A percentile compares a stretch with the other conserved stretches of the same genome.
Evolutionary conservation across 805 yeast genomes (phyloP).

Genomic region (Ogataea naganishii): DNA sequence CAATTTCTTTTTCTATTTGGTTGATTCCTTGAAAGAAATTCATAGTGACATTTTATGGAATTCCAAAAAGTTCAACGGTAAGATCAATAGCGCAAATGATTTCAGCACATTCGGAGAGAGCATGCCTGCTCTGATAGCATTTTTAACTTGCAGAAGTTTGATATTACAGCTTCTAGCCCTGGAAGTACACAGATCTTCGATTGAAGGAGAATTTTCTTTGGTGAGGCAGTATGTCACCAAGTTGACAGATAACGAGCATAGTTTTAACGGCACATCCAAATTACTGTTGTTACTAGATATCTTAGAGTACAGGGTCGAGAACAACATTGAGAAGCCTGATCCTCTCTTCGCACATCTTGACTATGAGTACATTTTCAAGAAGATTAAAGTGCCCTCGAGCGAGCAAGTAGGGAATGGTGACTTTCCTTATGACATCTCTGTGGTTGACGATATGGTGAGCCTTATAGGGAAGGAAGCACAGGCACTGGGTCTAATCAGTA

Average conservation of each 20-base stretch:
- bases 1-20: constrained; percentile 41
- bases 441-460: constrained; percentile 24
- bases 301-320: constrained; percentile 44
- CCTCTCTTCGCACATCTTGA: constrained; percentile 27
- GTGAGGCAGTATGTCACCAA: constrained; percentile 42
- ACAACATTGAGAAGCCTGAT: constrained; percentile 34
- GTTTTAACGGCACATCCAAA: constrained; percentile 54
- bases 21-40: constrained; percentile 46
- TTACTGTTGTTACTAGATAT: constrained; percentile 64
- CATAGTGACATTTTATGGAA: constrained; percentile 50
- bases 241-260: constrained; percentile 42
- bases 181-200: constrained; percentile 56
- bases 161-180: constrained; percentile 59
- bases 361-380: constrained; percentile 31
- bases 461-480: constrained; percentile 18
- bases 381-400: constrained; percentile 22
- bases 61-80: constrained; percentile 33
- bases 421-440: constrained; percentile 32
- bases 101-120: constrained; percentile 27
- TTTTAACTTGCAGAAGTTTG: constrained; percentile 51
- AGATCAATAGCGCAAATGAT: constrained; percentile 25
- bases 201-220: constrained; percentile 38
- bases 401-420: constrained; percentile 7
- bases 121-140: constrained; percentile 48
- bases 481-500: constrained; percentile 16